Evolutionary conservation across 108 stramenopile species (phyloP).

Genomic region (Nitzschia putrida): DNA sequence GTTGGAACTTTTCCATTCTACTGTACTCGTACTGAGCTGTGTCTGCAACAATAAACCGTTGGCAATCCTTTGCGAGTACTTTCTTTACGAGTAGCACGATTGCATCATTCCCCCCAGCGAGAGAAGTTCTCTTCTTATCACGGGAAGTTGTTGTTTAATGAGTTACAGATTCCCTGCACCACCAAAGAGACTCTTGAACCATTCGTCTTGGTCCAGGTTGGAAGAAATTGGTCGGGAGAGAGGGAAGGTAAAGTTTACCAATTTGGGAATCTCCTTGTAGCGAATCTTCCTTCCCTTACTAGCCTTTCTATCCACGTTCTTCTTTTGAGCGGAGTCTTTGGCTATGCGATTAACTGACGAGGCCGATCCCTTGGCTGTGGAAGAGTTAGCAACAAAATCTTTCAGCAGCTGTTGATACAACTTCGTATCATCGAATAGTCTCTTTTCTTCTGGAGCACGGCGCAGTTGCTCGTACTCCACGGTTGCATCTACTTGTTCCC

Average conservation of each 20-base stretch:
- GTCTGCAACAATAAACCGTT: too few species aligned
- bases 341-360: not conserved
- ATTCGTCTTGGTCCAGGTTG: conserved; percentile 70
- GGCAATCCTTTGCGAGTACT: too few species aligned
- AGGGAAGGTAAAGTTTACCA: conserved; percentile 94
- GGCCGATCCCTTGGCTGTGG: conserved; percentile 13
- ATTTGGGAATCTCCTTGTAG: conserved; percentile 84
- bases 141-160: not conserved
- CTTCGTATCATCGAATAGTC: conserved; percentile 83
- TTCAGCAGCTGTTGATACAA: conserved; percentile 92
- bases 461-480: conserved; percentile 46
- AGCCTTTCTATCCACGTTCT: conserved; percentile 84
- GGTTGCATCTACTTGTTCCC: conserved; percentile 60
- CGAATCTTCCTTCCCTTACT: conserved; percentile 95
- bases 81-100: not conserved
- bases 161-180: conserved; percentile 32
- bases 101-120: not conserved
- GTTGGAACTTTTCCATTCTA: too few species aligned
- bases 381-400: conserved; percentile 59
- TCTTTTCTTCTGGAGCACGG: not conserved
- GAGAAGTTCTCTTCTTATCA: not conserved
- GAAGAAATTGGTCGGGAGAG: conserved; percentile 54
- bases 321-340: conserved; percentile 47
- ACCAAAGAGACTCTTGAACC: conserved; percentile 84
- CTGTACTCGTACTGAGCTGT: too few species aligned